Evolutionary conservation across 345 rosid genomes (phyloP), one percentile per base, ranked within the genome.

Genomic region (Aquilaria sinensis): DNA sequence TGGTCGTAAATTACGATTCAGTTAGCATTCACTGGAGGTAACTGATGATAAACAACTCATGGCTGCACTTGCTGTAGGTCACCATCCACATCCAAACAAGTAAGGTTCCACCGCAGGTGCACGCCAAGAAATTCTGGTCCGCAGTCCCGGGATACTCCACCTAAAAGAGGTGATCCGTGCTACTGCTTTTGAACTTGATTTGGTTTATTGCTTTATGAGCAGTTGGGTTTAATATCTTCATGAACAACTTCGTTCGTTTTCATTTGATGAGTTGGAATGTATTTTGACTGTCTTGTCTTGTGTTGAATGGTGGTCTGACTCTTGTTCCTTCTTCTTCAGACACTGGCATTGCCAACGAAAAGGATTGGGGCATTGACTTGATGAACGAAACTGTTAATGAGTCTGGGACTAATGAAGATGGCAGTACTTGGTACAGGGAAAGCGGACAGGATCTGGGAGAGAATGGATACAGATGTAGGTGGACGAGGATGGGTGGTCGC

Each of bases 261-360:
- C 12, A 54, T 30, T 43, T 14, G 55, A 56, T 48, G 29, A 5
- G 2, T 29, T 53, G 13, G 50, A 16, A 16, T 53, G 47, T 54
- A n/a, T 47, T 62, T 32, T 1, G 31, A 53, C 46, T 51, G 23
- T 53, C 59, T 11, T 70, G 50, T 49, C 53, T 69, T 54, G 50
- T 58, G 14, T 67, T 53, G 52, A 53, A 45, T 34, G 65, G 12
- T 33, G 16, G 30, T 71, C 61, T 56, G 56, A 37, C 10, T 15
- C 52, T 53, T 45, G 47, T 65, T 57, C 49, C 10, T 41, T 47
- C 14, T 62, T 31, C 4, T 83, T 74, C 71, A 94, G 99, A 94
- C 78, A 94, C 99, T 1, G 99, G 99, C 51, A 94, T 94, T 62
- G 99, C 99, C 32, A 90, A 88, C 74, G 99, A 94, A 78, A 90